Percentiles rank a stretch among this genome's conserved stretches.
These are phyloP conservation scores for Carex myosuroides DNA, from an alignment of 176 grass and related monocot species.

Conservation along the genomic window DNA sequence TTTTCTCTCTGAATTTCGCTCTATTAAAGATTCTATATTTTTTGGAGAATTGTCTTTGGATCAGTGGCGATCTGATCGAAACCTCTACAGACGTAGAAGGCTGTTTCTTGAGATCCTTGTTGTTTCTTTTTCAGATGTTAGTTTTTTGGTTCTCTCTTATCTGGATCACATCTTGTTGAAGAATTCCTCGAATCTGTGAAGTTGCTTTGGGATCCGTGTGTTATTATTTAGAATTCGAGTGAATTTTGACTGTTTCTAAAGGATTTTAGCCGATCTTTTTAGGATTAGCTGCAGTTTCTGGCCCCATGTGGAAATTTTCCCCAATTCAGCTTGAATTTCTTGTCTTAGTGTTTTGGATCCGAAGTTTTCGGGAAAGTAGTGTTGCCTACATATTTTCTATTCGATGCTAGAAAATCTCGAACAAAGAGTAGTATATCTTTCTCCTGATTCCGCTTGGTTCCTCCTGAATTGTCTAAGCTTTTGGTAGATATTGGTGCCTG, in stretches of 20 bases:
- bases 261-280: not conserved
- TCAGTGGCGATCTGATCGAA: conserved; percentile 12
- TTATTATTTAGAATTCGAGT: not conserved
- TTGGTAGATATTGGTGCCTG: not conserved
- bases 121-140: not conserved
- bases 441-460: not conserved
- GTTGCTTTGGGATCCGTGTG: not conserved
- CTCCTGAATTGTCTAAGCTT: not conserved
- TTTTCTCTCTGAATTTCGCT: conserved; percentile 17
- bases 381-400: not conserved
- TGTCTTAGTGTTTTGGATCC: not conserved
- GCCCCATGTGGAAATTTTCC: not conserved
- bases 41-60: not conserved
- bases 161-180: not conserved
- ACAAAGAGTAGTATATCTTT: not conserved
- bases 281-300: not conserved
- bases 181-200: conserved; percentile 6
- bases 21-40: not conserved
- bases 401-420: not conserved
- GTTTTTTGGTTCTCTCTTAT: not conserved
- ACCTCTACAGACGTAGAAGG: not conserved
- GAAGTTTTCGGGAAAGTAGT: not conserved
- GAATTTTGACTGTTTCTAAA: conserved; percentile 2
- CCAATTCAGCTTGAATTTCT: not conserved
- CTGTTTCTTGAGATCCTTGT: conserved; percentile 1